Conservation (phyloP, 2,329 filamentous ascomycete species). For the Fusarium proliferatum region DNA sequence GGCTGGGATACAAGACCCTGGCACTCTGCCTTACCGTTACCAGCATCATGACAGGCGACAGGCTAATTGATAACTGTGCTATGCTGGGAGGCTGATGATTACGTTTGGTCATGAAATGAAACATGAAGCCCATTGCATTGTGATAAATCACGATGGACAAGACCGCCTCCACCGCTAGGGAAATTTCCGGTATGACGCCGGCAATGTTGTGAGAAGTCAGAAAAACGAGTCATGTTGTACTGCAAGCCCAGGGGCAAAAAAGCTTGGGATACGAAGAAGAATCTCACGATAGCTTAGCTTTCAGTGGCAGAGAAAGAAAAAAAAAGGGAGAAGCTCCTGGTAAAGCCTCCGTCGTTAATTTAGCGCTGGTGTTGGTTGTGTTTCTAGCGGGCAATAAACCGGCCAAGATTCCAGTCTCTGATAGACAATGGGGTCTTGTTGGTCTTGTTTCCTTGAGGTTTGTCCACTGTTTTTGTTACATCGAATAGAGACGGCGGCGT, state of each 20-base stretch:
- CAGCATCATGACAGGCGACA: conserved; percentile 16
- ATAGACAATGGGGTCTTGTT: not conserved
- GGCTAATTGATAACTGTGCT: not conserved
- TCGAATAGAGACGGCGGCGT: not conserved
- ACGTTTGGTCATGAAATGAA: not conserved
- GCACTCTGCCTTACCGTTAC: not conserved
- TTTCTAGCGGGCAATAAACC: conserved; percentile 6
- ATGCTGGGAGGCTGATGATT: not conserved
- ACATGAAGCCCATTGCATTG: not conserved
- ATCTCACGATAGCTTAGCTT: not conserved
- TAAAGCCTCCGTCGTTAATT: conserved; percentile 5
- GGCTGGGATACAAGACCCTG: conserved; percentile 6
- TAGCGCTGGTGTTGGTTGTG: conserved; percentile 7
- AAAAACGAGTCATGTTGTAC: conserved; percentile 29
- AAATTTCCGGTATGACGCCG: conserved; percentile 29
- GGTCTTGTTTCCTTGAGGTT: not conserved
- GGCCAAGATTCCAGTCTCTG: conserved; percentile 13
- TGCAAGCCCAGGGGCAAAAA: conserved; percentile 15
- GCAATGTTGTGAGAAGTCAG: not conserved
- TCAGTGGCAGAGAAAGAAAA: not conserved
- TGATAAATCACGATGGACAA: conserved; percentile 22
- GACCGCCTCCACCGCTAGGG: conserved; percentile 9
- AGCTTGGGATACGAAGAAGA: not conserved
- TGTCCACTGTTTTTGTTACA: conserved; percentile 3
- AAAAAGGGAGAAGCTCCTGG: not conserved